phyloP scores from a whole-genome alignment of 2,329 filamentous ascomycete genomes.

The Sporothrix humicola region DNA sequence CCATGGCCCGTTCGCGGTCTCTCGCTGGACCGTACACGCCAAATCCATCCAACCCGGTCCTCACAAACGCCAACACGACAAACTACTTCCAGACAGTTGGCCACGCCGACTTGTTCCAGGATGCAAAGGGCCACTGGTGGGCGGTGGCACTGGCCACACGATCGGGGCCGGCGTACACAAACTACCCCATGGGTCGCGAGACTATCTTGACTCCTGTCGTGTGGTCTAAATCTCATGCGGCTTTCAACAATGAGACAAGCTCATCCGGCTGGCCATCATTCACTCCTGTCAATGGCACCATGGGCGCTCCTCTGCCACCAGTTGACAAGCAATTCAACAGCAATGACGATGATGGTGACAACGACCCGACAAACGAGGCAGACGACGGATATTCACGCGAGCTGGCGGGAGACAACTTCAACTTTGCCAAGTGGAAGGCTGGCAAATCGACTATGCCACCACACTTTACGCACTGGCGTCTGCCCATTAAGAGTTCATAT shows the following conservation, averaged over 20 bases:
- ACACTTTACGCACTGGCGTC: constrained; percentile 64
- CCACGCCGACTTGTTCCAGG: constrained; percentile 63
- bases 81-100: constrained; percentile 60
- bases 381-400: constrained; percentile 13
- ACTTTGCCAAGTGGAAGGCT: constrained; percentile 44
- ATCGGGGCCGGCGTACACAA: constrained; percentile 47
- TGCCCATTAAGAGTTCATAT: constrained; percentile 55
- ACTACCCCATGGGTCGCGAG: constrained; percentile 54
- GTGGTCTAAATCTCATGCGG: constrained; percentile 42
- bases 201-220: constrained; percentile 50
- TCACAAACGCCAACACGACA: constrained; percentile 53
- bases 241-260: too few species aligned
- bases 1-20: constrained; percentile 52
- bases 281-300: constrained; percentile 45
- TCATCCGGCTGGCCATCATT: constrained; percentile 47
- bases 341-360: constrained; percentile 1
- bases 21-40: constrained; percentile 54
- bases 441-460: constrained; percentile 50
- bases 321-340: constrained; percentile 24
- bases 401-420: constrained; percentile 41
- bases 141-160: constrained; percentile 50
- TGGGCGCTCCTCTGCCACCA: constrained; percentile 39
- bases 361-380: background rate
- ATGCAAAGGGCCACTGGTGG: constrained; percentile 51
- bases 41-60: constrained; percentile 52